Conservation (phyloP, 2,329 filamentous ascomycete genomes). For the Pestalotiopsis sp. region DNA sequence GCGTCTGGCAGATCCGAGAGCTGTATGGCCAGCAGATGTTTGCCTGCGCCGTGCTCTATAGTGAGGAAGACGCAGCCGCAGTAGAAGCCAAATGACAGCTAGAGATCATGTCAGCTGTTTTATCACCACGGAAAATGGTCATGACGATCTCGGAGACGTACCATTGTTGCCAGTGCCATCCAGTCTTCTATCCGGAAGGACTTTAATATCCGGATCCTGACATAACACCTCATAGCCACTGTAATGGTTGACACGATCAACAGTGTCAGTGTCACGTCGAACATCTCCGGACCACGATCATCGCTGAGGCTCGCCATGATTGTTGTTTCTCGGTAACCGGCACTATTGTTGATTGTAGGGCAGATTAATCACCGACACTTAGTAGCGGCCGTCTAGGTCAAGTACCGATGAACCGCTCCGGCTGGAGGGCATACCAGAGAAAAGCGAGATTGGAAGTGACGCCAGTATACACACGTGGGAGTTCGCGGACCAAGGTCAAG, state of each 20-base stretch:
- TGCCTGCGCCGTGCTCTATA: slow-evolving; percentile 26
- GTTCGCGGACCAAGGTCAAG: neutral
- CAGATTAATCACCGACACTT: neutral
- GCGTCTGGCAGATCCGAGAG: slow-evolving; percentile 22
- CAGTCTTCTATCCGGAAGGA: slow-evolving; percentile 28
- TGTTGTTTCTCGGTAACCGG: neutral
- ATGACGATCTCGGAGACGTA: slow-evolving; percentile 11
- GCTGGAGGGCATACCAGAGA: slow-evolving; percentile 2
- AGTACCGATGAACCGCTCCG: slow-evolving; percentile 4
- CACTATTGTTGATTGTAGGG: neutral
- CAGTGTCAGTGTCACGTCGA: slow-evolving; percentile 16
- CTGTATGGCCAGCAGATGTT: slow-evolving; percentile 21
- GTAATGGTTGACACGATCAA: slow-evolving; percentile 16
- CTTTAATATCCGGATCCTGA: slow-evolving; percentile 25
- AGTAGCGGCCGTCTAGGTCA: neutral
- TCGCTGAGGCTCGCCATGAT: slow-evolving; percentile 4
- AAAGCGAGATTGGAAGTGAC: slow-evolving; percentile 3
- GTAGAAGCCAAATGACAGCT: slow-evolving; percentile 24
- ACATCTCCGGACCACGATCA: slow-evolving; percentile 29
- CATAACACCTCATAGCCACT: slow-evolving; percentile 30
- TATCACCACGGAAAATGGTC: no score
- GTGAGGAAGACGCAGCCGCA: slow-evolving; percentile 23
- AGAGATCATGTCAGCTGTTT: neutral
- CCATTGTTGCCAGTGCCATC: slow-evolving; percentile 27
- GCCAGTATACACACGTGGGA: neutral